phyloP scores from a whole-genome alignment of 129 eudicot genomes.

The carrot (Daucus carota) region DNA sequence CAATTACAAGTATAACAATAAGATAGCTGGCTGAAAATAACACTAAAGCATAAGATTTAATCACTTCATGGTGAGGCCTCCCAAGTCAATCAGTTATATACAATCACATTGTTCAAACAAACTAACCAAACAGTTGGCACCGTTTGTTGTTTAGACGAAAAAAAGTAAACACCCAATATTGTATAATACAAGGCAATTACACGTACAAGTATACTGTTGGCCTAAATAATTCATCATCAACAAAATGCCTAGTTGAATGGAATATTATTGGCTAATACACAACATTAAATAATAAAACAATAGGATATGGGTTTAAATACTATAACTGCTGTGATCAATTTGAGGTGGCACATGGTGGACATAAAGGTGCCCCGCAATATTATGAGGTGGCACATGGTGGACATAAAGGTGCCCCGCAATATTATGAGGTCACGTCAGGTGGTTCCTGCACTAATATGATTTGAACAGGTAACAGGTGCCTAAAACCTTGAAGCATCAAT shows the following conservation, averaged over 20 bases:
- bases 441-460: background rate
- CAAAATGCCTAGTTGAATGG: background rate
- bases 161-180: background rate
- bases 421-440: background rate
- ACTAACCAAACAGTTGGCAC: background rate
- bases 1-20: background rate
- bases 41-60: background rate
- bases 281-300: background rate
- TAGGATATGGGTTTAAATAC: background rate
- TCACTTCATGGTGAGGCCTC: background rate
- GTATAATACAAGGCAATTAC: no score
- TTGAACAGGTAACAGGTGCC: background rate
- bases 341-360: background rate
- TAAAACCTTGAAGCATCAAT: background rate
- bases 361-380: background rate
- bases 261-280: background rate
- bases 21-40: background rate
- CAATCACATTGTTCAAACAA: background rate
- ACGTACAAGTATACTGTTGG: background rate
- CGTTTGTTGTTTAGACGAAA: background rate
- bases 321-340: background rate
- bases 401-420: background rate
- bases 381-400: background rate
- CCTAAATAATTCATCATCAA: background rate
- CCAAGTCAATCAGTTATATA: background rate